These are phyloP conservation scores for Fusarium sp. DNA, from an alignment of 2,329 filamentous ascomycete genomes.

Conservation along the genomic window DNA sequence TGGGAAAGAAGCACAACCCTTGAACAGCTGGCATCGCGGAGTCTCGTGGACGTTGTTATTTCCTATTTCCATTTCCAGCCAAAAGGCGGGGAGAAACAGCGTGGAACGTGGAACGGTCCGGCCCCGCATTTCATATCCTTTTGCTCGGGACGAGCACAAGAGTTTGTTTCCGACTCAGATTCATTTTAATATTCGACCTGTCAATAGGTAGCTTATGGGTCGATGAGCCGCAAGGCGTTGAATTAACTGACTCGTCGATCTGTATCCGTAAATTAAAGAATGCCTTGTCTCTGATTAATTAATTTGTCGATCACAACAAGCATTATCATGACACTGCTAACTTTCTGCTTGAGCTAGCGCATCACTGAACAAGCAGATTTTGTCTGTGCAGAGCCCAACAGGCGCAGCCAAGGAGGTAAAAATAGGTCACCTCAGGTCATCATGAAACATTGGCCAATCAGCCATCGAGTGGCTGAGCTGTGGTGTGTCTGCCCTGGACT, in stretches of 20 bases:
- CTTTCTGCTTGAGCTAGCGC: background rate
- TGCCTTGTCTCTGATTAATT: constrained; percentile 24
- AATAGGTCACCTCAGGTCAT: constrained; percentile 30
- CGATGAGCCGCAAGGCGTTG: constrained; percentile 14
- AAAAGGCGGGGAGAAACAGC: constrained; percentile 33
- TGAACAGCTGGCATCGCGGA: background rate
- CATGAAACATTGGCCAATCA: constrained; percentile 29
- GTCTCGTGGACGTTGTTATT: background rate
- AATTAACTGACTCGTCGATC: background rate
- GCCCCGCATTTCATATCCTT: constrained; percentile 16
- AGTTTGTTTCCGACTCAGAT: background rate
- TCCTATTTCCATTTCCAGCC: constrained; percentile 31
- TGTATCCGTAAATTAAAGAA: constrained; percentile 3
- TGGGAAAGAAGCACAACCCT: constrained; percentile 3
- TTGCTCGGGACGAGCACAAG: constrained; percentile 1
- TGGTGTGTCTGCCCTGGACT: constrained; percentile 4
- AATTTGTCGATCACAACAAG: constrained; percentile 23
- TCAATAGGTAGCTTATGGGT: background rate
- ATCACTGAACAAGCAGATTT: constrained; percentile 1
- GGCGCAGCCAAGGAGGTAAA: constrained; percentile 31
- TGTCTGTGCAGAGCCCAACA: background rate
- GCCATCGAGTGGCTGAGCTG: constrained; percentile 22
- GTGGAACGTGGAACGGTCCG: constrained; percentile 28
- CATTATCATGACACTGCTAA: constrained; percentile 11
- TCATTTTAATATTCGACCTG: background rate